Percentiles rank a stretch among this genome's conserved stretches.
These are phyloP conservation scores for Colletotrichum tofieldiae DNA, from an alignment of 2,329 filamentous ascomycete species.

Conservation along the genomic window DNA sequence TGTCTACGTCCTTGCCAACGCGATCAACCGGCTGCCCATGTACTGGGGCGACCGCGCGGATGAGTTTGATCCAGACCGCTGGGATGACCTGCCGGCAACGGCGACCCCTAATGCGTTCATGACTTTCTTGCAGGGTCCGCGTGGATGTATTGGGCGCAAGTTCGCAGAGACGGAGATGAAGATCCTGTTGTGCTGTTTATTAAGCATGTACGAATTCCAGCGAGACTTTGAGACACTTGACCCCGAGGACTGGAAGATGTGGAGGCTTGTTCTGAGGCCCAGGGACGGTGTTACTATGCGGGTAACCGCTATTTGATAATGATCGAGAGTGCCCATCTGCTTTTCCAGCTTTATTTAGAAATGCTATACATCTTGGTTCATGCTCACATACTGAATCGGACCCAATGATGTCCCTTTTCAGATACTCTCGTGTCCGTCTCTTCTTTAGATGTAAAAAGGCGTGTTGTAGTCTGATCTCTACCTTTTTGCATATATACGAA, in stretches of 20 bases:
- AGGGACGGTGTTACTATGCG: conserved; percentile 59
- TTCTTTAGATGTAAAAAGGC: too few relatives aligned
- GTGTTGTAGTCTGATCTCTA: neutral
- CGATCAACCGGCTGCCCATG: conserved; percentile 56
- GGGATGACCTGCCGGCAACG: conserved; percentile 55
- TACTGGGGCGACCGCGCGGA: conserved; percentile 59
- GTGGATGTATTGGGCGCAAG: conserved; percentile 51
- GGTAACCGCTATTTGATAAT: conserved; percentile 46
- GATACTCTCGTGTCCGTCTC: too few relatives aligned
- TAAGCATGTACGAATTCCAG: conserved; percentile 53
- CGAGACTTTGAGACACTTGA: conserved; percentile 55
- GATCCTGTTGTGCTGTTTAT: conserved; percentile 51
- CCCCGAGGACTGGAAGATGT: conserved; percentile 65
- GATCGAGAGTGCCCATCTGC: neutral
- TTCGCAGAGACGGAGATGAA: conserved; percentile 54
- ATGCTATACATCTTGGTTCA: neutral
- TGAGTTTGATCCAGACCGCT: conserved; percentile 59
- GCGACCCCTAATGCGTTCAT: conserved; percentile 55
- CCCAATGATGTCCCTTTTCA: too few relatives aligned
- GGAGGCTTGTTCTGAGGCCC: conserved; percentile 61
- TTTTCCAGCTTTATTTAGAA: neutral
- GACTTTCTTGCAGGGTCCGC: conserved; percentile 52
- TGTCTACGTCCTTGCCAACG: conserved; percentile 59
- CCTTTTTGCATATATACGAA: neutral
- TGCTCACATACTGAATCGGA: too few relatives aligned